phyloP scores from a whole-genome alignment of 495 filamentous ascomycete species.

The Glonium stellatum region DNA sequence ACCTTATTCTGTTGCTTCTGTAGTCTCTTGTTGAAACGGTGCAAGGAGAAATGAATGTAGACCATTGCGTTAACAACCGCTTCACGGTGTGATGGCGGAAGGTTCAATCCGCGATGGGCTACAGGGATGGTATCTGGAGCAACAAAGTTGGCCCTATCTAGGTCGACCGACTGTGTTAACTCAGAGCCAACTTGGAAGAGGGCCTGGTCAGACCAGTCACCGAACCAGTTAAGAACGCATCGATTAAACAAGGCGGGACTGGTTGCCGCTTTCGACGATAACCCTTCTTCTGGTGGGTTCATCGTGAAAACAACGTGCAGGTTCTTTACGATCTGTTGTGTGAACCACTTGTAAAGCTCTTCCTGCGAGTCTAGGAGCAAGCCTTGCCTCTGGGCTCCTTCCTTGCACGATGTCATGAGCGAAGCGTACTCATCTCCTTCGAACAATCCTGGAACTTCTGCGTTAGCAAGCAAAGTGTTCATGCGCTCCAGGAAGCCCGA shows the following conservation, averaged over 20 bases:
- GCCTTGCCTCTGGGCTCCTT: slow-evolving; percentile 94
- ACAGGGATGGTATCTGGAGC: slow-evolving; percentile 91
- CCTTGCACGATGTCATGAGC: slow-evolving; percentile 96
- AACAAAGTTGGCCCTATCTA: slow-evolving; percentile 74
- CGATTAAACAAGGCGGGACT: slow-evolving; percentile 97
- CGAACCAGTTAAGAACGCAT: slow-evolving; percentile 99
- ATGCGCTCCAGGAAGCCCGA: slow-evolving; percentile 98
- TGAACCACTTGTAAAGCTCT: slow-evolving; percentile 99
- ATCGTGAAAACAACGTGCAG: slow-evolving; percentile 99
- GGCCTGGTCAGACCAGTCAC: slow-evolving; percentile 98
- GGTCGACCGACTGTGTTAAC: slow-evolving; percentile 88
- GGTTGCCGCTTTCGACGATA: slow-evolving; percentile 93
- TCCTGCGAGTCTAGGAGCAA: slow-evolving; percentile 92
- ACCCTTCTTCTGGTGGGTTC: slow-evolving; percentile 96
- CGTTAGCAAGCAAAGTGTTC: slow-evolving; percentile 97
- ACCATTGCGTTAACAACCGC: slow-evolving; percentile 96
- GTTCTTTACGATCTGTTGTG: slow-evolving; percentile 97
- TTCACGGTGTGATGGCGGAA: slow-evolving; percentile 85
- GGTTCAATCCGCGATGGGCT: slow-evolving; percentile 73
- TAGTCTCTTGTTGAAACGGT: slow-evolving; percentile 79
- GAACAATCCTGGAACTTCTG: slow-evolving; percentile 94
- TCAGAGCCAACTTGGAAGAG: slow-evolving; percentile 97
- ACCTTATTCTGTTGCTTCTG: slow-evolving; percentile 83
- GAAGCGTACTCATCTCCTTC: slow-evolving; percentile 95
- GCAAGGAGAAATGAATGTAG: slow-evolving; percentile 91